A percentile compares a stretch with the other conserved stretches of the same genome.
These are phyloP conservation scores for Aspergillus tamarii DNA, from an alignment of 2,329 filamentous ascomycete genomes.

Conservation along the genomic window DNA sequence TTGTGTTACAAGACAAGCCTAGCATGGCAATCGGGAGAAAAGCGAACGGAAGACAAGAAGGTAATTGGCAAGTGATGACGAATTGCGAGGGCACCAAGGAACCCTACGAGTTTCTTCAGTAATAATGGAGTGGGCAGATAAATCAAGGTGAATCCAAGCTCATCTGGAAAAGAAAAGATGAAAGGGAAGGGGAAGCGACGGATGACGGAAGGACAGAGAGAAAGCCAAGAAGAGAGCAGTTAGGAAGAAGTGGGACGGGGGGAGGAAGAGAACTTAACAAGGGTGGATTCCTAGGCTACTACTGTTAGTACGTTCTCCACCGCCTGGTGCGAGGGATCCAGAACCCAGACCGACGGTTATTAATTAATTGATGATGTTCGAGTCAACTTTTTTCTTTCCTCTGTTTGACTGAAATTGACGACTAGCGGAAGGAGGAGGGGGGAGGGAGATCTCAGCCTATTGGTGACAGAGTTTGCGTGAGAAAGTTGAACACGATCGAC, in stretches of 20 bases:
- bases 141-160: neutral
- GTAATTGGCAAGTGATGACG: slow-evolving; percentile 4
- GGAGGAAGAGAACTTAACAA: neutral
- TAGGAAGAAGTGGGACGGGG: neutral
- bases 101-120: neutral
- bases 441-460: neutral
- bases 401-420: neutral
- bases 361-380: neutral
- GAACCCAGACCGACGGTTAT: neutral
- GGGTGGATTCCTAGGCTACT: neutral
- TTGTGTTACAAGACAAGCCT: slow-evolving; percentile 26
- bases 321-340: neutral
- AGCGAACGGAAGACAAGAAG: slow-evolving; percentile 3
- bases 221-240: slow-evolving; percentile 5
- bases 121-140: neutral
- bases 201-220: neutral
- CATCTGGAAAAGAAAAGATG: neutral
- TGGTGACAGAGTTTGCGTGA: neutral
- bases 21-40: slow-evolving; percentile 28
- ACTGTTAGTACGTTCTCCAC: neutral
- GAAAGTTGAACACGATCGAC: neutral
- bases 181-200: neutral
- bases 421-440: neutral
- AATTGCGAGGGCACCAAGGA: neutral
- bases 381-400: neutral